Evolutionary conservation across 345 rosid genomes (phyloP).

Genomic region (Gossypium stocksii): DNA sequence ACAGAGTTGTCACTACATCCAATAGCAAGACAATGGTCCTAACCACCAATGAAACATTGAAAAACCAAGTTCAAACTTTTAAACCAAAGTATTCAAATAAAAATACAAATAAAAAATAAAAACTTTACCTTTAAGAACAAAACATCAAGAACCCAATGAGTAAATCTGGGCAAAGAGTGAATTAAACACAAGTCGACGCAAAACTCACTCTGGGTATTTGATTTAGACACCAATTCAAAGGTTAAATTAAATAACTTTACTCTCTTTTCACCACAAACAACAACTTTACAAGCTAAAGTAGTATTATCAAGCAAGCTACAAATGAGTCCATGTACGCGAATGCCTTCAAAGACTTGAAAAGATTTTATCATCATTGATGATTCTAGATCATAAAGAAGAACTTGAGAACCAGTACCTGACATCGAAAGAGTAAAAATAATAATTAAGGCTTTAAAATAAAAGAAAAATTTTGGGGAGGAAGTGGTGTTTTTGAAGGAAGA

Average conservation of each 20-base stretch:
- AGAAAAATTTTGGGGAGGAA: neutral
- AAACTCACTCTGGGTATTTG: conserved; percentile 20
- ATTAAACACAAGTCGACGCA: conserved; percentile 35
- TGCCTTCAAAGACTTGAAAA: conserved; percentile 76
- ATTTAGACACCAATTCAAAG: conserved; percentile 23
- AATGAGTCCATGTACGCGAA: conserved; percentile 80
- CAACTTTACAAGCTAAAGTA: conserved; percentile 35
- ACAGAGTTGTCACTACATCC: conserved; percentile 86
- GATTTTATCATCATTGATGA: conserved; percentile 43
- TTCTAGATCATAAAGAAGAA: conserved; percentile 56
- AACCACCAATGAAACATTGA: conserved; percentile 25
- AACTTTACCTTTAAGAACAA: conserved; percentile 58
- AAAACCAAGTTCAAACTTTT: conserved; percentile 5
- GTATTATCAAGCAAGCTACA: conserved; percentile 21
- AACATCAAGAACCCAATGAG: conserved; percentile 76
- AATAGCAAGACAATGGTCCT: conserved; percentile 52
- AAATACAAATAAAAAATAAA: neutral
- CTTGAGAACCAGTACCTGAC: conserved; percentile 80
- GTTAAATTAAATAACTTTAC: conserved; percentile 54
- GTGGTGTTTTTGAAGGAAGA: neutral
- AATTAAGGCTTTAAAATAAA: neutral
- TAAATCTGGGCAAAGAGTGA: conserved; percentile 63
- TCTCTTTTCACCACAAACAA: conserved; percentile 66
- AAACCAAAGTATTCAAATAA: neutral
- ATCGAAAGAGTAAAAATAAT: neutral